phyloP scores from a whole-genome alignment of 208 protist species.

The Leishmania lainsoni region DNA sequence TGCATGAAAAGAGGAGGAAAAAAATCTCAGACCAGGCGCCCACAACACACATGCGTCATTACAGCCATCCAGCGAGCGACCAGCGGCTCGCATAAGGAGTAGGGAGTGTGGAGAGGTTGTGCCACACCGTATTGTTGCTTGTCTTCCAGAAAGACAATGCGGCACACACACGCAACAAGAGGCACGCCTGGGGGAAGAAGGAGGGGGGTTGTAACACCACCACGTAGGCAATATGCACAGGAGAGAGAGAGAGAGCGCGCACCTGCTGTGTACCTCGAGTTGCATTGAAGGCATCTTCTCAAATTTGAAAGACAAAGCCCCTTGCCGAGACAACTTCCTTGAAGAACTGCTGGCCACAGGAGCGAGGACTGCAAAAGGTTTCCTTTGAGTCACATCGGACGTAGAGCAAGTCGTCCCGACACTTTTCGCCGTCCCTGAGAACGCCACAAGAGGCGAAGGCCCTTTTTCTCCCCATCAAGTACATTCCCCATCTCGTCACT shows the following conservation, averaged over 20 bases:
- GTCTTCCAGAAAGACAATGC: background rate
- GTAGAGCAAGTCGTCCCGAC: background rate
- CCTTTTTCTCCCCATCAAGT: background rate
- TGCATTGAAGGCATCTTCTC: background rate
- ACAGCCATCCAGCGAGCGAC: too few species aligned
- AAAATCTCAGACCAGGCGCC: background rate
- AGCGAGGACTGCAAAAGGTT: background rate
- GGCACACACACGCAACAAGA: background rate
- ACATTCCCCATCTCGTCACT: background rate
- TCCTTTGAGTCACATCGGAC: background rate
- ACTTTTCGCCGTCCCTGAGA: background rate
- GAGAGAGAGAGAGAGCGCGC: background rate
- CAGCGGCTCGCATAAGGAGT: background rate
- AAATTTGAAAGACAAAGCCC: background rate
- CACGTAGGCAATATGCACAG: background rate
- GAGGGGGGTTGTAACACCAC: background rate
- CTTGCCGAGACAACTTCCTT: background rate
- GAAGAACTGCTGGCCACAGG: background rate
- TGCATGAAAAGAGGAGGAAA: conserved; percentile 6
- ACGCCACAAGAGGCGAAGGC: background rate
- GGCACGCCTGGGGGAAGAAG: background rate
- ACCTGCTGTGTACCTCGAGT: background rate
- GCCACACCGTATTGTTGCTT: background rate
- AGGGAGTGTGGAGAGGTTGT: background rate
- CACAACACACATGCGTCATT: background rate